Evolutionary conservation across 768 basidiomycete species (phyloP), one percentile per base, ranked within the genome.

Genomic region (Mycena kentingensis): DNA sequence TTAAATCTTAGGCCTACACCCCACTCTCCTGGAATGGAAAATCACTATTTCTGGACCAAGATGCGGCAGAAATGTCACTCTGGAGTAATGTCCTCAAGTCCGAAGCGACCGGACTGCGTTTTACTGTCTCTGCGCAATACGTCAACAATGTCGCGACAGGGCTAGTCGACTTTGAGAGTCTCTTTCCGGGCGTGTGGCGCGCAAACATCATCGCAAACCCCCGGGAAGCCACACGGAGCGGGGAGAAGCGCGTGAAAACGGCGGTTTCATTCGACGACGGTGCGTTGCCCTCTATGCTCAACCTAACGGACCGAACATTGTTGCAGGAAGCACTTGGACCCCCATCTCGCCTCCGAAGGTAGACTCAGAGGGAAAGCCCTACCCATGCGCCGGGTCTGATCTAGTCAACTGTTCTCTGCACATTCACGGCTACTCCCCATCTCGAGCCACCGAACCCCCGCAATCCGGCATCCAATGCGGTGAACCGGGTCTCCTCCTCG

Each of bases 81-180:
- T 98, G 89, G 86, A 97, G 96, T 19, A 87, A 81, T 60, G 85
- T 98, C 60, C 79, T 93, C 52, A 95, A 96, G 69, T 96, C 94
- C 24, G 96, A 99, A 67, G 96, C 88, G 19, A 98, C 98, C 61
- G 96, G 97, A 29, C 98, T 96, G 0, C 97, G 96, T 75, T 98
- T 93, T 64, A 86, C 88, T 18, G 65, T 93, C 10, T 91, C 94
- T 1, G 63, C 90, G 34, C 85, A 90, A 58, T 79, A 93, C 59
- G 97, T 90, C 49, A 98, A 98, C 67, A 81, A 95, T n/a, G 87
- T 98, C 65, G 72, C 81, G 0, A 65, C 72, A 0, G 97, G 97
- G 4, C 98, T 79, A 63, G 94, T 93, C 27, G 96, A 98, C 68
- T 99, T 98, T 58, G 97, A 98, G 74, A 99, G 98, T 77, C 87